These are phyloP conservation scores for Cudoniella acicularis DNA, from an alignment of 495 filamentous ascomycete species.

Conservation along the genomic window DNA sequence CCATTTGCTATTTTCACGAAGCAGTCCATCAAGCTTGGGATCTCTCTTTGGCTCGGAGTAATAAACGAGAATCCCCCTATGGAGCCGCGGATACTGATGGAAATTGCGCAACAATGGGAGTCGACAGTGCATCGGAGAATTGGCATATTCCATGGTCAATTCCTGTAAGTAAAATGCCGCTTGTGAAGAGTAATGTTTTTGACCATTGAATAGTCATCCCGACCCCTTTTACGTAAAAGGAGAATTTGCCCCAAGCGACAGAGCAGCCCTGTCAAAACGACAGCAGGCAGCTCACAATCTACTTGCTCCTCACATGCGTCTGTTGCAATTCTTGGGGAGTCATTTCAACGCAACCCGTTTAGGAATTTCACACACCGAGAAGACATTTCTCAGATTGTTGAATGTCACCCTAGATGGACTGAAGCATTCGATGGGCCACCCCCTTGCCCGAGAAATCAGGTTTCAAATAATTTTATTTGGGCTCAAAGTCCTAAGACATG, in stretches of 20 bases:
- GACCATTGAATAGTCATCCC: conserved; percentile 48
- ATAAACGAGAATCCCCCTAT: conserved; percentile 93
- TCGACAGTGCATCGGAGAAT: conserved; percentile 65
- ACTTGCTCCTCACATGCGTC: conserved; percentile 77
- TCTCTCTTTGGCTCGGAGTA: conserved; percentile 92
- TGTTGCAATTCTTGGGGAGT: conserved; percentile 86
- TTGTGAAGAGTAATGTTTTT: conserved; percentile 21
- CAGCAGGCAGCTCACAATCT: conserved; percentile 75
- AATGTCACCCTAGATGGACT: conserved; percentile 69
- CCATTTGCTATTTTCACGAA: conserved; percentile 92
- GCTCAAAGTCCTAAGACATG: conserved; percentile 68
- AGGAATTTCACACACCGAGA: conserved; percentile 72
- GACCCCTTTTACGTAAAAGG: conserved; percentile 89
- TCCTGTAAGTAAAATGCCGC: conserved; percentile 38
- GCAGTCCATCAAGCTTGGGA: conserved; percentile 89
- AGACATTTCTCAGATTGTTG: conserved; percentile 75
- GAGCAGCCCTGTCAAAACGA: conserved; percentile 63
- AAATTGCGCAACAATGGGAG: conserved; percentile 87
- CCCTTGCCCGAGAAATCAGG: conserved; percentile 84
- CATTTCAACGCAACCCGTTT: conserved; percentile 90
- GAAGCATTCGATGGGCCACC: conserved; percentile 67
- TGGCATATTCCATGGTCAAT: conserved; percentile 74
- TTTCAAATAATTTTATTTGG: conserved; percentile 84
- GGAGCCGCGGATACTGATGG: conserved; percentile 75
- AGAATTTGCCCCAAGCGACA: conserved; percentile 90